Percentiles rank a stretch among this genome's conserved stretches.
Conservation (phyloP, 495 filamentous ascomycete species). For the Penicillium alfredii region DNA sequence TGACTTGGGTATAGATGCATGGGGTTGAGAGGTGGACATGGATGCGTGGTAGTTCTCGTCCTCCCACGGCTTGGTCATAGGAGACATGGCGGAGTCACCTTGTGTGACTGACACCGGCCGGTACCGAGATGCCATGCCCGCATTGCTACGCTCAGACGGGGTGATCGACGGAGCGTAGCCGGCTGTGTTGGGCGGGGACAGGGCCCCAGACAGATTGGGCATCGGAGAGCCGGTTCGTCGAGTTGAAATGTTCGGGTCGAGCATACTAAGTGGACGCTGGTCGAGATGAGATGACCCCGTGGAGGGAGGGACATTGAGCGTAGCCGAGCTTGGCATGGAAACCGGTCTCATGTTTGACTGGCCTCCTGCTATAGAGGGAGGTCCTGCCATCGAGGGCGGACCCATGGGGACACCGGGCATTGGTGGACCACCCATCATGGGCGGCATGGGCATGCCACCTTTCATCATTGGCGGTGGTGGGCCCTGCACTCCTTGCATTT, state of each 20-base stretch:
- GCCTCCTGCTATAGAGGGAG: conserved; percentile 11
- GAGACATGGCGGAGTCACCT: conserved; percentile 44
- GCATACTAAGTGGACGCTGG: conserved; percentile 72
- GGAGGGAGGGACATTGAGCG: conserved; percentile 4
- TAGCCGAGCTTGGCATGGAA: conserved; percentile 33
- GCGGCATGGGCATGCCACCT: conserved; percentile 9
- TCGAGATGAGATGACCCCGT: conserved; percentile 25
- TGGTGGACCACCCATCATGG: conserved; percentile 13
- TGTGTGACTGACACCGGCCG: conserved; percentile 67
- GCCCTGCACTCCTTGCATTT: conserved; percentile 51
- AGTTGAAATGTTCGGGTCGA: conserved; percentile 63
- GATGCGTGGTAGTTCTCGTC: conserved; percentile 38
- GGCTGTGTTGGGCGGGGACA: conserved; percentile 27
- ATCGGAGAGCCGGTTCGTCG: conserved; percentile 37
- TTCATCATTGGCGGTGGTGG: conserved; percentile 18
- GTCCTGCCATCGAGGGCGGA: conserved; percentile 10
- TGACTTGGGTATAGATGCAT: conserved; percentile 23
- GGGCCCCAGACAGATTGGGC: conserved; percentile 25
- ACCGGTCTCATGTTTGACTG: conserved; percentile 32
- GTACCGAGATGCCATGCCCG: conserved; percentile 87
- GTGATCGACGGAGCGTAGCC: conserved; percentile 73
- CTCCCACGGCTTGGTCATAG: conserved; percentile 43
- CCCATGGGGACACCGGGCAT: conserved; percentile 14
- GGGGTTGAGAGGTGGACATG: conserved; percentile 16
- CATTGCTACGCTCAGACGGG: conserved; percentile 88